Conservation (phyloP, 2,329 filamentous ascomycete species). For the Claviceps digitariae region DNA sequence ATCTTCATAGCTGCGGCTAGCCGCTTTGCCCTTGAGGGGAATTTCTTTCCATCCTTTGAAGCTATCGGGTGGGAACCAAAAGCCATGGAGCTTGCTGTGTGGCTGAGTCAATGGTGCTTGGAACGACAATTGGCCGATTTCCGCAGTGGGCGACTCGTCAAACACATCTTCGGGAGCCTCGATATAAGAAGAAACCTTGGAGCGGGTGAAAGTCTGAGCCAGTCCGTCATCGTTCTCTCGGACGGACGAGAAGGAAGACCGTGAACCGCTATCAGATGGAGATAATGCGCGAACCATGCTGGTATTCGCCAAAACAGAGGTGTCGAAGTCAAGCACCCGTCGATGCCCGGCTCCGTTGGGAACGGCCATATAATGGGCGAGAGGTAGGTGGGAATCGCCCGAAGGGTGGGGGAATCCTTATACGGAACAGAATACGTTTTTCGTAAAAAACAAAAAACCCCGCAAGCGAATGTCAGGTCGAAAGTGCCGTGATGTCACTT, state of each 20-base stretch:
- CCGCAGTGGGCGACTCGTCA: slow-evolving; percentile 29
- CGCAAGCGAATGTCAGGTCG: background rate
- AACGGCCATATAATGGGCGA: slow-evolving; percentile 14
- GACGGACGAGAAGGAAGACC: slow-evolving; percentile 49
- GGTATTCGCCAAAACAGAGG: slow-evolving; percentile 20
- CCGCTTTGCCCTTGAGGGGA: slow-evolving; percentile 41
- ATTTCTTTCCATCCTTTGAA: slow-evolving; percentile 53
- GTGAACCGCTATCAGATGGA: slow-evolving; percentile 26
- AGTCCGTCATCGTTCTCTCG: slow-evolving; percentile 45
- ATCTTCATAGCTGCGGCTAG: slow-evolving; percentile 49
- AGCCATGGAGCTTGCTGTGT: slow-evolving; percentile 41
- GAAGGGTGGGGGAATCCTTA: background rate
- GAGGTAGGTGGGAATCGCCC: background rate
- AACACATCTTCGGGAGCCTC: slow-evolving; percentile 37
- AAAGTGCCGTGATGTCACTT: background rate
- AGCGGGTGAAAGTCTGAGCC: slow-evolving; percentile 48
- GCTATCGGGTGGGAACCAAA: slow-evolving; percentile 43
- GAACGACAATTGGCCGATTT: slow-evolving; percentile 32
- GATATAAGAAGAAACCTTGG: slow-evolving; percentile 47
- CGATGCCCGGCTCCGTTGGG: slow-evolving; percentile 14
- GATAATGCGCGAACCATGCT: slow-evolving; percentile 25
- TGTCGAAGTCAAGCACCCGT: slow-evolving; percentile 20
- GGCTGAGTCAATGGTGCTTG: slow-evolving; percentile 40
- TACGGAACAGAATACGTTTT: background rate
- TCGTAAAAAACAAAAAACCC: too few relatives aligned